These are phyloP conservation scores for Fusarium goolgardi DNA, from an alignment of 2,329 filamentous ascomycete species.

Conservation along the genomic window DNA sequence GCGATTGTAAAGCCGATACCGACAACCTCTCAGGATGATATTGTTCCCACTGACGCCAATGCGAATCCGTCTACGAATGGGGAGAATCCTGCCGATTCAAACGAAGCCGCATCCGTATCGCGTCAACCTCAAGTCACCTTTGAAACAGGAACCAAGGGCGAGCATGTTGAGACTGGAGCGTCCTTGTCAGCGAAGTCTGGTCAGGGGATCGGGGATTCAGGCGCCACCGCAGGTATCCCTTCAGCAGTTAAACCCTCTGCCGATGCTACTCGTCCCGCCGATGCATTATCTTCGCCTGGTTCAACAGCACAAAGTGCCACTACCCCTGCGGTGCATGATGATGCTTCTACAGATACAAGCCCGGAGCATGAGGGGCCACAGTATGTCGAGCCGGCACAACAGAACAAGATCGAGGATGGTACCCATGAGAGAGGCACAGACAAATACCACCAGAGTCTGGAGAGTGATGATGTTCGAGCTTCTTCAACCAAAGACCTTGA, in stretches of 20 bases:
- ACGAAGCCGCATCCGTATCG: slow-evolving; percentile 11
- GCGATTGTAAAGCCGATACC: slow-evolving; percentile 29
- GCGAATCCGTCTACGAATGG: slow-evolving; percentile 5
- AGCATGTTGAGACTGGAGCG: slow-evolving; percentile 13
- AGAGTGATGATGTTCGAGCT: slow-evolving; percentile 15
- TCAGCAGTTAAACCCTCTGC: slow-evolving; percentile 52
- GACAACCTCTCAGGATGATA: slow-evolving; percentile 16
- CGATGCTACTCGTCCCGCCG: slow-evolving; percentile 54
- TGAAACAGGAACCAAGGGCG: slow-evolving; percentile 49
- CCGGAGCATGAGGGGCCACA: slow-evolving; percentile 74
- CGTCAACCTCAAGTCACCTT: slow-evolving; percentile 50
- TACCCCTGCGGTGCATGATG: slow-evolving; percentile 75
- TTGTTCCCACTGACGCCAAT: slow-evolving; percentile 6
- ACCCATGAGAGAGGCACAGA: slow-evolving; percentile 39
- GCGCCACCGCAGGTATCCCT: slow-evolving; percentile 7
- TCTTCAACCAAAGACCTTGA: slow-evolving; percentile 37
- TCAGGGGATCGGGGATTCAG: slow-evolving; percentile 10
- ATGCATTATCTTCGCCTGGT: slow-evolving; percentile 64
- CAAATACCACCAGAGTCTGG: slow-evolving; percentile 31
- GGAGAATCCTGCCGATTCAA: not conserved
- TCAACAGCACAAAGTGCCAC: slow-evolving; percentile 80
- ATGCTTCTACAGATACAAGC: slow-evolving; percentile 78
- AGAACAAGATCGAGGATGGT: slow-evolving; percentile 59
- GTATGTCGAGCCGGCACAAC: slow-evolving; percentile 62
- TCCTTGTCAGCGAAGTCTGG: slow-evolving; percentile 11